A percentile compares a stretch with the other conserved stretches of the same genome.
phyloP scores from a whole-genome alignment of 306 rosid species.

The Quercus cerris region DNA sequence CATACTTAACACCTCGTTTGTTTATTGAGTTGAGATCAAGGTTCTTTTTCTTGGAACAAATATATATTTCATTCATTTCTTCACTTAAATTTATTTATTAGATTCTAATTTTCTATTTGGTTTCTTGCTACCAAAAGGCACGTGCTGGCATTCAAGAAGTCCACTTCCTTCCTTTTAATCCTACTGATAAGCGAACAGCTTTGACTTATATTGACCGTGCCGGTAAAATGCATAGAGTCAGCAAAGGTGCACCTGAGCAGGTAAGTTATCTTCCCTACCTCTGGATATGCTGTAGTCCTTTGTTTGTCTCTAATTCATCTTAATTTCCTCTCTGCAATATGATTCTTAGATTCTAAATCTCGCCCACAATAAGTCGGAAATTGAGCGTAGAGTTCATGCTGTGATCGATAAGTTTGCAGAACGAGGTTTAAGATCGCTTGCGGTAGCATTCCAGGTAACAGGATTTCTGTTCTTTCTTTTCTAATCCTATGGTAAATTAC shows the following conservation, averaged over 20 bases:
- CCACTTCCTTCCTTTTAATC: conserved; percentile 97
- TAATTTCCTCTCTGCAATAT: conserved; percentile 24
- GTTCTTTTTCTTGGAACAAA: neutral
- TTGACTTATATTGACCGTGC: conserved; percentile 79
- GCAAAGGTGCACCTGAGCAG: conserved; percentile 99
- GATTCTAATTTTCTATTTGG: neutral
- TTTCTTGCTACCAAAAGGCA: conserved; percentile 50
- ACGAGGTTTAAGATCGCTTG: conserved; percentile 95
- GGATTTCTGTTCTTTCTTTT: neutral
- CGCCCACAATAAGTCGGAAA: conserved; percentile 83
- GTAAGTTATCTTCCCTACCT: conserved; percentile 36
- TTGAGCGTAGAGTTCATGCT: conserved; percentile 86
- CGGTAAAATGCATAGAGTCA: conserved; percentile 92
- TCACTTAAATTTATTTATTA: conserved; percentile 14
- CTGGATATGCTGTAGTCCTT: neutral
- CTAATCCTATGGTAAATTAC: neutral
- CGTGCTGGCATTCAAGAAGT: conserved; percentile 93
- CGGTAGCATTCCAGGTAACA: conserved; percentile 90
- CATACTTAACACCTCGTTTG: neutral
- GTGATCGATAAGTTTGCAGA: conserved; percentile 96
- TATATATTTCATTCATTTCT: neutral
- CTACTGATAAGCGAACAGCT: conserved; percentile 96
- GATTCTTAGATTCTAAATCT: conserved; percentile 73
- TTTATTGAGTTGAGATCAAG: neutral
- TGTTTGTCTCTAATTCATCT: conserved; percentile 5